Evolutionary conservation across 805 yeast genomes (phyloP), one percentile per base, ranked within the genome.

Genomic region (Debaryomyces castellii): DNA sequence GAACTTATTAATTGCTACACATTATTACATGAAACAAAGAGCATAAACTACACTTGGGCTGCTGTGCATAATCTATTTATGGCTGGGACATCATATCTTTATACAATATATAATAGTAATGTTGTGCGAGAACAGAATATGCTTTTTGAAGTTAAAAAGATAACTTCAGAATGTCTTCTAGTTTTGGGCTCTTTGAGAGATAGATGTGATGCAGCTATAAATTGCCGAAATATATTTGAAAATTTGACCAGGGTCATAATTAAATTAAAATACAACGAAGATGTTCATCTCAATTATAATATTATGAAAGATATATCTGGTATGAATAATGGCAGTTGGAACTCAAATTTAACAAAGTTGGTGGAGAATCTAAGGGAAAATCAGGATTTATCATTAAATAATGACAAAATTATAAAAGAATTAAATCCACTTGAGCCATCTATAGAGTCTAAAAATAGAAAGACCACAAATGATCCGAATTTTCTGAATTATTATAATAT

Each of bases 1-100:
- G 85, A 83, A 37, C 77, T 89, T 28, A 83, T 89, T 43, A 67
- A 72, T 27, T 76, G 83, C 24, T 90, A 87, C 60, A 68, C 76
- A 41, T 78, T 77, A 42, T 66, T 90, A 32, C 78, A 77, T 52
- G 62, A 69, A n/a, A 73, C 73, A 23, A 78, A 78, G 54, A 71
- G 79, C 39, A 76, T 89, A 48, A 89, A 89, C 62, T 90, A 87
- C 63, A 88, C 96, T 0, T 90, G 97, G 97, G 91, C 90, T 1
- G 94, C 95, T 0, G 91, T 89, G 2, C 96, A 89, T 62, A 89
- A 89, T 59, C 69, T 89, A 44, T 89, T 89, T 60, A 85, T 87
- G 86, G 91, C 96, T 0, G 95, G 96, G 0, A 85, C 92, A 22
- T 85, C 96, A 1, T 89, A 82, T 54, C 69, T 90, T 37, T 89